Evolutionary conservation across 305 asterid genomes (phyloP).

Genomic region (Galium porrigens): DNA sequence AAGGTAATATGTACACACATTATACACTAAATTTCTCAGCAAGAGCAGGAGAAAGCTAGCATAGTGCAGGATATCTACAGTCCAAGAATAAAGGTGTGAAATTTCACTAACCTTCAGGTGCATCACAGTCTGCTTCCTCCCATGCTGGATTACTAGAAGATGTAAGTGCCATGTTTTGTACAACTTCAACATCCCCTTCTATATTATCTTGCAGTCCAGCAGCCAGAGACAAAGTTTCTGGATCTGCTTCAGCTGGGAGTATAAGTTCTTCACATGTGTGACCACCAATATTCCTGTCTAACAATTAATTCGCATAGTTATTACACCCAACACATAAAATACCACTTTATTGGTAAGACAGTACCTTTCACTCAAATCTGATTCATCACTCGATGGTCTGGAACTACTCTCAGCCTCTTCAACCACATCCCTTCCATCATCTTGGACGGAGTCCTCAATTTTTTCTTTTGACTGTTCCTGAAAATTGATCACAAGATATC

Average conservation of each 20-base stretch:
- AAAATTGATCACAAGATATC: not conserved
- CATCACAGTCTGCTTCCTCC: conserved; percentile 52
- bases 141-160: conserved; percentile 32
- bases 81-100: conserved; percentile 1
- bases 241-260: conserved; percentile 27
- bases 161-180: conserved; percentile 34
- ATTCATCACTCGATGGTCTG: conserved; percentile 31
- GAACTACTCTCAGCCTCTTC: conserved; percentile 37
- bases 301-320: conserved; percentile 21
- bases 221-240: conserved; percentile 32
- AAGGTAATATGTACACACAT: not conserved
- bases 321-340: conserved; percentile 13
- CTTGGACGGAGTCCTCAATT: conserved; percentile 45
- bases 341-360: conserved; percentile 5
- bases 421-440: conserved; percentile 30
- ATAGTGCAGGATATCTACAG: conserved; percentile 1
- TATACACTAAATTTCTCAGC: not conserved
- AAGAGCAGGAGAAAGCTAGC: not conserved
- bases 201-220: conserved; percentile 28
- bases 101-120: conserved; percentile 60
- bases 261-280: conserved; percentile 33
- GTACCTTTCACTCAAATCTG: conserved; percentile 44
- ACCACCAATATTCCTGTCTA: conserved; percentile 38
- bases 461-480: conserved; percentile 40
- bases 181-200: conserved; percentile 31